phyloP scores from a whole-genome alignment of 139 green algal species.

The Zygnema circumcarinatum region DNA sequence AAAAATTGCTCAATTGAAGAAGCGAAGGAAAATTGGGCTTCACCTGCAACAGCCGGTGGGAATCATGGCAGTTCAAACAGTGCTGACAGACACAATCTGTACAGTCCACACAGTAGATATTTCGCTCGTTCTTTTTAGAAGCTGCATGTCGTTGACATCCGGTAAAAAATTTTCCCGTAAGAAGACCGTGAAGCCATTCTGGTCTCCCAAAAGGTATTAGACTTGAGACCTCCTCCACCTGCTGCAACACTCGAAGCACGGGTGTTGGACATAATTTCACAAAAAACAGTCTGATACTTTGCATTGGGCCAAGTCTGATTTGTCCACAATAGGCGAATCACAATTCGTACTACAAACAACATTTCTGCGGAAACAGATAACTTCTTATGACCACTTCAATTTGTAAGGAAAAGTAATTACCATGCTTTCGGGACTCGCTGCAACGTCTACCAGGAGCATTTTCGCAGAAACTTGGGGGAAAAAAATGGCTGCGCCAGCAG shows the following conservation, averaged over 20 bases:
- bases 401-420: no score
- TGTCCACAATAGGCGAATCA: no score
- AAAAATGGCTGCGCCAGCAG: no score
- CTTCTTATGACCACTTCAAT: no score
- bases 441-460: no score
- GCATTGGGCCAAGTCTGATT: background rate
- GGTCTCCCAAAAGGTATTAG: constrained; percentile 23
- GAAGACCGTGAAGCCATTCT: constrained; percentile 29
- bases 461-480: no score
- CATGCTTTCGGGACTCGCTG: no score
- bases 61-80: constrained; percentile 21
- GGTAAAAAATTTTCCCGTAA: constrained; percentile 32
- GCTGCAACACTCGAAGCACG: background rate
- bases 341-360: background rate
- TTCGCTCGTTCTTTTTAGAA: constrained; percentile 41
- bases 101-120: constrained; percentile 47
- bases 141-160: constrained; percentile 4
- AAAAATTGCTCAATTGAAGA: background rate
- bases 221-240: background rate
- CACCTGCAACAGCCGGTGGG: constrained; percentile 37
- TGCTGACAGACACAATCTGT: constrained; percentile 42
- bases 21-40: background rate
- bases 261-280: background rate
- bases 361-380: background rate
- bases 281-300: no score